A percentile compares a stretch with the other conserved stretches of the same genome.
phyloP scores from a whole-genome alignment of 2,329 filamentous ascomycete species.

The Chlorencoelia australis region DNA sequence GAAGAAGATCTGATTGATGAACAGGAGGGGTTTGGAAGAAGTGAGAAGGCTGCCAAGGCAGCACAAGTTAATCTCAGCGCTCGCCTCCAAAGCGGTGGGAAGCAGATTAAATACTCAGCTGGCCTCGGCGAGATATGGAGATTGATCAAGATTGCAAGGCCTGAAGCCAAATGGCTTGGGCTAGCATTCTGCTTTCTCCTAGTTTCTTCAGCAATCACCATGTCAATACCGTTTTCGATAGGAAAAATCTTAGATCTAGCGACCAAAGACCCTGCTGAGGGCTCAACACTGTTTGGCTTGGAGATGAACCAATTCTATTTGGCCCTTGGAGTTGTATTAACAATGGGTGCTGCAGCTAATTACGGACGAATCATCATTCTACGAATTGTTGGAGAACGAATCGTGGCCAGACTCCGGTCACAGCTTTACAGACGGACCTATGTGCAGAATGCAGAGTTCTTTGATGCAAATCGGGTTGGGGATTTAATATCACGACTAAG shows the following conservation, averaged over 20 bases:
- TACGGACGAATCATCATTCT: constrained; percentile 90
- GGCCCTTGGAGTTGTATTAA: constrained; percentile 65
- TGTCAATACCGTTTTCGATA: constrained; percentile 94
- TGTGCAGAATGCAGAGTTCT: constrained; percentile 97
- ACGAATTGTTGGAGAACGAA: constrained; percentile 87
- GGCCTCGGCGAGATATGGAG: constrained; percentile 73
- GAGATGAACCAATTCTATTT: constrained; percentile 82
- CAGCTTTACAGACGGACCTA: constrained; percentile 87
- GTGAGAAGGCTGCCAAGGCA: constrained; percentile 77
- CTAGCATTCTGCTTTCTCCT: constrained; percentile 78
- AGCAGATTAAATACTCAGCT: constrained; percentile 40
- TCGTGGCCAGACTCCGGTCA: constrained; percentile 81
- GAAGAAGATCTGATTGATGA: constrained; percentile 35
- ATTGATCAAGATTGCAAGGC: constrained; percentile 77
- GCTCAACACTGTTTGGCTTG: constrained; percentile 68
- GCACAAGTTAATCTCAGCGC: constrained; percentile 85
- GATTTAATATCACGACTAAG: constrained; percentile 92
- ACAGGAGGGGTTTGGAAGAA: constrained; percentile 55
- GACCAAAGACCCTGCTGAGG: constrained; percentile 59
- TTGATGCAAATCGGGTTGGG: constrained; percentile 93
- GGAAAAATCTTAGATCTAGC: constrained; percentile 91
- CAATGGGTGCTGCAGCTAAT: constrained; percentile 78
- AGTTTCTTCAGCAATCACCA: constrained; percentile 83
- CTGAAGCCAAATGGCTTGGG: constrained; percentile 68
- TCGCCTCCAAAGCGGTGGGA: constrained; percentile 71